Percentiles rank a stretch among this genome's conserved stretches.
Conservation (phyloP, 768 basidiomycete genomes). For the Cyclocybe cylindracea region DNA sequence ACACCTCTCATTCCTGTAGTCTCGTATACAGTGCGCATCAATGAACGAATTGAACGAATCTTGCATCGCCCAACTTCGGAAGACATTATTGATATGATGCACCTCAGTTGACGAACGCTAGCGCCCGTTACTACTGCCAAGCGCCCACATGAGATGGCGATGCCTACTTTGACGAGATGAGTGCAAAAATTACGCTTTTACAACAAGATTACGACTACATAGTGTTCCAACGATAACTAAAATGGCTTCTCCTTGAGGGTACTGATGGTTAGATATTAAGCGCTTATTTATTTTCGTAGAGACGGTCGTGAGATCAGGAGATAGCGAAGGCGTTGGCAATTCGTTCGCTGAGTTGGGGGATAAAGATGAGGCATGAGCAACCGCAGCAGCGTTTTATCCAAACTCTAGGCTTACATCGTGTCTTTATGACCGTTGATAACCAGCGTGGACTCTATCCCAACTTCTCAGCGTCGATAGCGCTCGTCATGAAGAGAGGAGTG, state of each 20-base stretch:
- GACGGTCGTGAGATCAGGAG: neutral
- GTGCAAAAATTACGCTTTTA: too few species aligned
- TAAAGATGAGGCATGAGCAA: neutral
- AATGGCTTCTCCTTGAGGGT: neutral
- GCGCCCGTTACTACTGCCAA: too few species aligned
- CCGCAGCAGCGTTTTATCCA: neutral
- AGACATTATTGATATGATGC: too few species aligned
- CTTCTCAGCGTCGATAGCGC: neutral
- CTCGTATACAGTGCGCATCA: too few species aligned
- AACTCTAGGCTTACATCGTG: constrained; percentile 25
- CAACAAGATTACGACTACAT: too few species aligned
- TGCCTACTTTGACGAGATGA: too few species aligned
- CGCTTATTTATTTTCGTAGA: neutral
- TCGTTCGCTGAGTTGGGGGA: constrained; percentile 23
- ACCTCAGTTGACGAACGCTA: too few species aligned
- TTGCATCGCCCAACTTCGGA: too few species aligned
- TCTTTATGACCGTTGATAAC: constrained; percentile 31
- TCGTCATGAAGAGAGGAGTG: neutral
- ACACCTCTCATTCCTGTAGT: too few species aligned
- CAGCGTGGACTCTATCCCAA: constrained; percentile 10
- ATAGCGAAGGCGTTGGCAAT: constrained; percentile 33
- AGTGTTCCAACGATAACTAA: too few species aligned
- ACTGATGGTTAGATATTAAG: neutral
- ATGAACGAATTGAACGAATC: too few species aligned
- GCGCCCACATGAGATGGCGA: too few species aligned